Evolutionary conservation across 2,329 filamentous ascomycete genomes (phyloP), one percentile per base, ranked within the genome.

Genomic region (Neophaeococcomyces mojaviensis): DNA sequence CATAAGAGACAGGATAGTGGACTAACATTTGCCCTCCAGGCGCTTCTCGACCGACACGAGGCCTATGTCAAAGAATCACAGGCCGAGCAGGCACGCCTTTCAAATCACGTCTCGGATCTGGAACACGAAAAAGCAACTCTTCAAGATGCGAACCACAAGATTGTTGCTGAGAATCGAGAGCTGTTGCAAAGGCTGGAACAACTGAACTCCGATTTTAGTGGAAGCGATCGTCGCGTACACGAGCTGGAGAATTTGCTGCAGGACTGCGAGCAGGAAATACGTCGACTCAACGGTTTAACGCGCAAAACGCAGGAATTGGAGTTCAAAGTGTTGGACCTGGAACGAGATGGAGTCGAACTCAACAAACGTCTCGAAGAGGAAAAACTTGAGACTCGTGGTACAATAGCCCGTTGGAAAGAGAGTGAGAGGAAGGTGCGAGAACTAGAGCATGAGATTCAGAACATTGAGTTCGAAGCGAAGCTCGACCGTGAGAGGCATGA

Each of bases 21-120:
- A 69, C 84, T 94, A 68, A 94, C 81, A 44, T 85, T 79, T 67
- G 71, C 77, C 44, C 67, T 84, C 49, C 81, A 97, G 92, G 88
- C 88, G 49, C 76, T 98, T 47, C 79, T 98, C 34, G 81, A 84
- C 54, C 84, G 90, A 59, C 89, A 98, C 77, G 89, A 97, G 72
- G 81, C 86, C 49, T 96, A 94, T 67, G 90, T 96, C 76, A 83
- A 83, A 56, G 88, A 95, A 64, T 88, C 89, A 49, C 88, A 95
- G 71, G 80, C 81, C 57, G 88, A 96, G 63, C 85, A 89, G 50
- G 70, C 74, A 50, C 78, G 82, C 50, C 80, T 96, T 67, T 76
- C 78, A 36, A 66, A 71, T 38, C 75, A 75, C 53, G 74, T 98
- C 47, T 86, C 94, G 67, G 65, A 65, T 45, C 74, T 98, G 43